Percentiles rank a stretch among this genome's conserved stretches.
Evolutionary conservation across 306 rosid species (phyloP).

Genomic region (Pyrus bretschneideri): DNA sequence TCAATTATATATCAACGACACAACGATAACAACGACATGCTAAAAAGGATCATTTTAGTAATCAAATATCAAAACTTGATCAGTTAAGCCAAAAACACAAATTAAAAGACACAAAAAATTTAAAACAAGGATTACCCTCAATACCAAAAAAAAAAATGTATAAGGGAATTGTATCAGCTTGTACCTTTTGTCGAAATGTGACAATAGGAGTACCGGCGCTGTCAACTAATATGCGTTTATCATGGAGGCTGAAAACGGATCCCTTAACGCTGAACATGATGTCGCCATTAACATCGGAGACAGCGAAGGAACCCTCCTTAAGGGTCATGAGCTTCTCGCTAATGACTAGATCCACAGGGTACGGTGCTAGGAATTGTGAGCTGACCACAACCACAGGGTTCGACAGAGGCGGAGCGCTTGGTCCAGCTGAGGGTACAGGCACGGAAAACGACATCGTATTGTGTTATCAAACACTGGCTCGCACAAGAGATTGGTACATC

Average conservation of each 20-base stretch:
- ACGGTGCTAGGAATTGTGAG: slow-evolving; percentile 21
- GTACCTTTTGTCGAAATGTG: slow-evolving; percentile 33
- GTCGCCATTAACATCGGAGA: slow-evolving; percentile 28
- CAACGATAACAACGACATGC: too few species aligned
- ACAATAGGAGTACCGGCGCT: slow-evolving; percentile 18
- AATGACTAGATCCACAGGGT: slow-evolving; percentile 30
- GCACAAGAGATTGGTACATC: neutral
- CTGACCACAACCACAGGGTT: slow-evolving; percentile 19
- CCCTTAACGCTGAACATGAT: slow-evolving; percentile 33
- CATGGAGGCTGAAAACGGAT: slow-evolving; percentile 28
- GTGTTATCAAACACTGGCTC: neutral
- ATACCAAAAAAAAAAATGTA: neutral
- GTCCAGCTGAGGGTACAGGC: neutral
- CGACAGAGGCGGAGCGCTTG: slow-evolving; percentile 12
- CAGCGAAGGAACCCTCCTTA: slow-evolving; percentile 26
- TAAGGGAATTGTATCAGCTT: neutral
- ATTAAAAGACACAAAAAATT: too few species aligned
- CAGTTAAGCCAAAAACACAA: too few species aligned
- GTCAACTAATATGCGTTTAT: slow-evolving; percentile 23
- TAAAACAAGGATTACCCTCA: neutral
- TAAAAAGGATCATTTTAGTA: too few species aligned
- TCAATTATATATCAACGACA: too few species aligned
- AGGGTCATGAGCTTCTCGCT: slow-evolving; percentile 24
- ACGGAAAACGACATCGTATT: neutral
- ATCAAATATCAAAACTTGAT: too few species aligned